Evolutionary conservation across 2,329 filamentous ascomycete genomes (phyloP).

Genomic region (Bretziella fagacearum): DNA sequence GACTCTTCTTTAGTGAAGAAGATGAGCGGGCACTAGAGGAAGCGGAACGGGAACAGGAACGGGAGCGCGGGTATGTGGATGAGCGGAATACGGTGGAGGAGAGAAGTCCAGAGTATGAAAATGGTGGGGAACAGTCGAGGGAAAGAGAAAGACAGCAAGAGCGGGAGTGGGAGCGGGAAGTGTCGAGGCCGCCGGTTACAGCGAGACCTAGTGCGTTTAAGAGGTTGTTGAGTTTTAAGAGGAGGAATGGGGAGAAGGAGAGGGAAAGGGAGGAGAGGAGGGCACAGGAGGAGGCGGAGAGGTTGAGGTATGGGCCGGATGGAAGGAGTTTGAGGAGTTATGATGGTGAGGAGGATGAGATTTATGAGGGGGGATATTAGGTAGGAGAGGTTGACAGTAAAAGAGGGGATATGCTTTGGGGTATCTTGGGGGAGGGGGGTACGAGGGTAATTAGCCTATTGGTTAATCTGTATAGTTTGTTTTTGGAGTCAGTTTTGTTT

Average conservation of each 20-base stretch:
- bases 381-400: no score
- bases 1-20: constrained; percentile 41
- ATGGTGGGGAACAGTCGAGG: background rate
- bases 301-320: background rate
- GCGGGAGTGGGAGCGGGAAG: constrained; percentile 1
- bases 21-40: constrained; percentile 20
- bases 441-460: no score
- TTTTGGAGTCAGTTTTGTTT: no score
- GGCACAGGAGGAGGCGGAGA: background rate
- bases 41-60: constrained; percentile 11
- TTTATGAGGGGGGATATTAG: background rate
- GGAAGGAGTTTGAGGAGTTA: background rate
- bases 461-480: no score
- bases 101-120: background rate
- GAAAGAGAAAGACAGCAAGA: no score
- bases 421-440: no score
- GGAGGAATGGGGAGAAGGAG: constrained; percentile 1
- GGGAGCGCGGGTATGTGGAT: background rate
- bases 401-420: no score
- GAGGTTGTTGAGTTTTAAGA: constrained; percentile 6
- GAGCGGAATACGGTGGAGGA: background rate
- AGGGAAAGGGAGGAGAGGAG: background rate
- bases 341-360: background rate
- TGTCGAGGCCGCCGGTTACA: background rate
- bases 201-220: constrained; percentile 5